A percentile compares a stretch with the other conserved stretches of the same genome.
phyloP scores from a whole-genome alignment of 768 basidiomycete species.

The Boletus rex-veris region DNA sequence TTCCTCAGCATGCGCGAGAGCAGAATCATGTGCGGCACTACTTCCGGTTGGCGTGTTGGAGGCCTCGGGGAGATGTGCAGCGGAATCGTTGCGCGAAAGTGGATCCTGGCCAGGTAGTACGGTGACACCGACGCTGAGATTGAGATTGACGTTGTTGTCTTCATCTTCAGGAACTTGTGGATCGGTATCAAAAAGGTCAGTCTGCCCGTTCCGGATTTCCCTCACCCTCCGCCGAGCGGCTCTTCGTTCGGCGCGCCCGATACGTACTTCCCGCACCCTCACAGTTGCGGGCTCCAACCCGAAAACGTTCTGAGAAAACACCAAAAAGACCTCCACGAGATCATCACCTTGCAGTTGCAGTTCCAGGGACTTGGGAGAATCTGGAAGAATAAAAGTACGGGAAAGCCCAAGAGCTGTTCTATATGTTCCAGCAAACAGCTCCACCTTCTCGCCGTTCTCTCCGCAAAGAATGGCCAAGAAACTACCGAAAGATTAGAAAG shows the following conservation, averaged over 20 bases:
- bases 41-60: constrained; percentile 29
- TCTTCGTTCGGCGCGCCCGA: constrained; percentile 82
- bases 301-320: constrained; percentile 89
- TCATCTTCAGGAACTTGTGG: constrained; percentile 46
- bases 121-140: constrained; percentile 61
- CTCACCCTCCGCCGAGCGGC: constrained; percentile 79
- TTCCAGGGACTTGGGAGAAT: constrained; percentile 84
- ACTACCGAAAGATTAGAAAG: constrained; percentile 36
- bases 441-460: constrained; percentile 89
- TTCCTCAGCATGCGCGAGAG: constrained; percentile 58
- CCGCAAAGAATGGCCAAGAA: constrained; percentile 93
- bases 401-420: constrained; percentile 86
- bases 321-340: constrained; percentile 86
- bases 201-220: constrained; percentile 53
- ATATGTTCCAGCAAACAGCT: constrained; percentile 89
- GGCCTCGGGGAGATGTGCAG: constrained; percentile 24
- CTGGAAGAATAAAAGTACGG: constrained; percentile 90
- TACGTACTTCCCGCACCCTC: constrained; percentile 88
- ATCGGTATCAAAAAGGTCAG: constrained; percentile 42
- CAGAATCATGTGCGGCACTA: constrained; percentile 28
- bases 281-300: constrained; percentile 92
- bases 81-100: constrained; percentile 28
- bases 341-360: constrained; percentile 90
- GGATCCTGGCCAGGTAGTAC: constrained; percentile 42
- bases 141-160: constrained; percentile 45